phyloP scores from a whole-genome alignment of 768 basidiomycete genomes.

The Mycena capillaripes region DNA sequence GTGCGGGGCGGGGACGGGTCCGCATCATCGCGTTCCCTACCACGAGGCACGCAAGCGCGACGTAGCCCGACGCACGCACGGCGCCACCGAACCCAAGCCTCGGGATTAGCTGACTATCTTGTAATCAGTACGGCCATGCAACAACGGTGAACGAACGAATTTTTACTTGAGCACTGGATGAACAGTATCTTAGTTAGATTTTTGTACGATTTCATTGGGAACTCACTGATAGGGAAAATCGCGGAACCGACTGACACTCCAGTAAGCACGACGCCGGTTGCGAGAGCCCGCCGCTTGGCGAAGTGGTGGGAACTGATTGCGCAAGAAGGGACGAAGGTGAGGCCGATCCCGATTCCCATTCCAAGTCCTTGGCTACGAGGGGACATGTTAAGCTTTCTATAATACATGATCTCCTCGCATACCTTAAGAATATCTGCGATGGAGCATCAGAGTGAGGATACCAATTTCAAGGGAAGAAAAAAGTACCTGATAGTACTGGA shows the following conservation, averaged over 20 bases:
- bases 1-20: constrained; percentile 24
- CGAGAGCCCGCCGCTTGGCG: constrained; percentile 52
- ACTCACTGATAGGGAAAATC: constrained; percentile 24
- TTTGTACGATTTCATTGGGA: not conserved
- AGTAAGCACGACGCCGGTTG: constrained; percentile 59
- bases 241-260: constrained; percentile 42
- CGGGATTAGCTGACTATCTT: constrained; percentile 36
- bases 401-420: not conserved
- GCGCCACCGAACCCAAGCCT: constrained; percentile 45
- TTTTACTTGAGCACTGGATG: constrained; percentile 17
- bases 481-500: constrained; percentile 48
- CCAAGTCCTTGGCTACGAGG: constrained; percentile 41
- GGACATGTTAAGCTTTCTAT: not conserved
- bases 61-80: constrained; percentile 47
- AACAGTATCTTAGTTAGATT: not conserved
- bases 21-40: constrained; percentile 47
- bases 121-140: not conserved
- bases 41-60: constrained; percentile 43
- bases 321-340: constrained; percentile 56
- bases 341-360: constrained; percentile 55
- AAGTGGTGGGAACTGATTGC: constrained; percentile 56
- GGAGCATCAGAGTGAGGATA: not conserved
- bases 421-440: constrained; percentile 28
- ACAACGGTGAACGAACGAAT: not conserved
- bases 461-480: too few species aligned